phyloP scores from a whole-genome alignment of 768 basidiomycete genomes.

The Hebeloma cylindrosporum region DNA sequence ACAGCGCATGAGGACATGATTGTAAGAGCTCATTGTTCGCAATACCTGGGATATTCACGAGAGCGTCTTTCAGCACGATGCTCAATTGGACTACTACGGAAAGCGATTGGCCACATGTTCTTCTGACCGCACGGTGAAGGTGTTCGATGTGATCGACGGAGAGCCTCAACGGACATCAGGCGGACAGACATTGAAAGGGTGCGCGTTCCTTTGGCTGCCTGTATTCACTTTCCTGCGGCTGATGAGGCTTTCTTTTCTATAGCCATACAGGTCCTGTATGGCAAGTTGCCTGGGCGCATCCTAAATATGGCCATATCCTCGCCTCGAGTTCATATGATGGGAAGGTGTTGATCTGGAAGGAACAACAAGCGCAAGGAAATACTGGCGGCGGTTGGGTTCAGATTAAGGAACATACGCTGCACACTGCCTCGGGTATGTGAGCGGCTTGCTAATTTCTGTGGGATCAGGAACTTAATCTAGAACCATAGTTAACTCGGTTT shows the following conservation, averaged over 20 bases:
- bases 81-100: conserved; percentile 97
- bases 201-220: neutral
- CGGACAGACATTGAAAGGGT: conserved; percentile 84
- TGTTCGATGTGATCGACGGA: conserved; percentile 93
- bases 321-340: conserved; percentile 99
- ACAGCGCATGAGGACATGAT: conserved; percentile 99
- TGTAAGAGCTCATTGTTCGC: conserved; percentile 46
- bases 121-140: conserved; percentile 91
- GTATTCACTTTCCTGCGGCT: conserved; percentile 2
- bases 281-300: conserved; percentile 98
- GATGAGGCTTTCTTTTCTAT: neutral
- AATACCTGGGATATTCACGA: conserved; percentile 2
- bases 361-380: conserved; percentile 63
- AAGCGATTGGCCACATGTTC: conserved; percentile 96
- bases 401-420: conserved; percentile 93
- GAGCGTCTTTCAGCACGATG: conserved; percentile 75
- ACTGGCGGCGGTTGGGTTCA: conserved; percentile 77
- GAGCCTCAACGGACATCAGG: conserved; percentile 64
- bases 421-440: conserved; percentile 81
- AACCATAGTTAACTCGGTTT: conserved; percentile 85
- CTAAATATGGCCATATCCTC: conserved; percentile 94
- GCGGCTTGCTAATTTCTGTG: neutral
- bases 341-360: conserved; percentile 98
- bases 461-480: neutral
- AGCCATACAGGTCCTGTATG: conserved; percentile 98